phyloP scores from a whole-genome alignment of 768 basidiomycete species.

The Cystobasidium ongulense region DNA sequence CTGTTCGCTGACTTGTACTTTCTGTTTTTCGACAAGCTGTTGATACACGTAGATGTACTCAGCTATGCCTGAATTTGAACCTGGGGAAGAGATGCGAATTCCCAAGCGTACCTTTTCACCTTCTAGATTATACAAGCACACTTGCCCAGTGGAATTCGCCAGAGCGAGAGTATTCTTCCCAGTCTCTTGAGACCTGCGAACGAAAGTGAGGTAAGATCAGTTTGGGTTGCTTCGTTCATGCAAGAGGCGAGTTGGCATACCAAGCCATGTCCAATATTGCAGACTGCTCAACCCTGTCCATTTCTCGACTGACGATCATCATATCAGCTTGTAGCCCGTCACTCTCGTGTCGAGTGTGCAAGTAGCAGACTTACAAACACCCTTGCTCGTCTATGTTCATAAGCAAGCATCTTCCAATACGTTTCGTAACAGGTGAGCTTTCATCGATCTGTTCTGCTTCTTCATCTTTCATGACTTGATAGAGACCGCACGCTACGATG shows the following conservation, averaged over 20 bases:
- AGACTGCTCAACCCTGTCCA: slow-evolving; percentile 58
- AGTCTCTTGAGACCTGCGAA: slow-evolving; percentile 24
- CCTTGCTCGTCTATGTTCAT: slow-evolving; percentile 36
- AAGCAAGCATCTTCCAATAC: slow-evolving; percentile 39
- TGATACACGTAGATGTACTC: no score
- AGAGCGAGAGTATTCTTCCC: slow-evolving; percentile 53
- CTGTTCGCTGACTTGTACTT: slow-evolving; percentile 47
- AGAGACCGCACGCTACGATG: slow-evolving; percentile 82
- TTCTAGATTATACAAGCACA: slow-evolving; percentile 59
- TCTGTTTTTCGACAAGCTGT: slow-evolving; percentile 32
- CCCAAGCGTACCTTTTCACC: slow-evolving; percentile 49
- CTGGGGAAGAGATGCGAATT: no score
- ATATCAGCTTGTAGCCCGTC: background rate
- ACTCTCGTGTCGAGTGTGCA: background rate
- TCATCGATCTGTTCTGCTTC: slow-evolving; percentile 36
- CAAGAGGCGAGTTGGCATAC: slow-evolving; percentile 48
- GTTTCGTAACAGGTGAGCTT: slow-evolving; percentile 30
- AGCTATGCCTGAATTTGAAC: no score
- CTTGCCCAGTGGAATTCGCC: slow-evolving; percentile 74
- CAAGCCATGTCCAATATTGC: slow-evolving; percentile 94
- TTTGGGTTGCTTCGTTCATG: background rate
- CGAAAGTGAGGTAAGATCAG: background rate
- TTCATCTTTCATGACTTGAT: slow-evolving; percentile 59
- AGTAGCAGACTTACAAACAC: slow-evolving; percentile 33
- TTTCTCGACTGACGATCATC: slow-evolving; percentile 46